phyloP scores from a whole-genome alignment of 2,329 filamentous ascomycete genomes.

The Clathrospora elynae region DNA sequence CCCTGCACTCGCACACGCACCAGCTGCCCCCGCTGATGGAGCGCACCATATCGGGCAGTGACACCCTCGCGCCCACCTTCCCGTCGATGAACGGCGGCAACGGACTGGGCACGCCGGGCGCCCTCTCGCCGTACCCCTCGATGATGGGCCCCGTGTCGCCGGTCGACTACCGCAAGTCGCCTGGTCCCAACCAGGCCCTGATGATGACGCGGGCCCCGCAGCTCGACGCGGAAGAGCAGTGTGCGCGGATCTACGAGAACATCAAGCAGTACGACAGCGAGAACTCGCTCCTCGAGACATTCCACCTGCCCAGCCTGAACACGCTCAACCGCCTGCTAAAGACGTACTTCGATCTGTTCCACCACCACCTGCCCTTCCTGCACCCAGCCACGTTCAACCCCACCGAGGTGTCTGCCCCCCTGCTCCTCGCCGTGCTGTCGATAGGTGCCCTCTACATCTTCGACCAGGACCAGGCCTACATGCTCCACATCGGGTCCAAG shows the following conservation, averaged over 20 bases:
- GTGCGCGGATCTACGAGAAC: conserved; percentile 82
- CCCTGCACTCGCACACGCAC: conserved; percentile 62
- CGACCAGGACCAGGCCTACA: conserved; percentile 94
- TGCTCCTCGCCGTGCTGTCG: conserved; percentile 87
- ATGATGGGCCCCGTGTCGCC: conserved; percentile 71
- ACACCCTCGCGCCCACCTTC: conserved; percentile 67
- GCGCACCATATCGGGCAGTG: conserved; percentile 63
- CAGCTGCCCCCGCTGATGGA: conserved; percentile 73
- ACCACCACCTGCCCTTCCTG: conserved; percentile 94
- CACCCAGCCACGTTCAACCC: conserved; percentile 91
- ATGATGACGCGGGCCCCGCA: conserved; percentile 76
- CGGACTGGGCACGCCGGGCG: conserved; percentile 70
- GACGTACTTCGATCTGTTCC: conserved; percentile 96
- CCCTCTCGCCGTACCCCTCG: conserved; percentile 72
- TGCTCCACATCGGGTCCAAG: conserved; percentile 96
- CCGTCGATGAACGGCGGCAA: conserved; percentile 74
- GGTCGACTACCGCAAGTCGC: conserved; percentile 71
- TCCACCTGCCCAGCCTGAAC: conserved; percentile 79
- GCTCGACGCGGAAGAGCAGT: conserved; percentile 81
- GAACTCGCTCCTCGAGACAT: conserved; percentile 81
- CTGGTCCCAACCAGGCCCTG: conserved; percentile 68
- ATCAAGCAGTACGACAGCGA: conserved; percentile 82
- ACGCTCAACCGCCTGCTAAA: conserved; percentile 90
- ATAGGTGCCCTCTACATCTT: conserved; percentile 97
- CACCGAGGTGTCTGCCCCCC: conserved; percentile 75